These are phyloP conservation scores for Cercophora scortea DNA, from an alignment of 495 filamentous ascomycete species.

Conservation along the genomic window DNA sequence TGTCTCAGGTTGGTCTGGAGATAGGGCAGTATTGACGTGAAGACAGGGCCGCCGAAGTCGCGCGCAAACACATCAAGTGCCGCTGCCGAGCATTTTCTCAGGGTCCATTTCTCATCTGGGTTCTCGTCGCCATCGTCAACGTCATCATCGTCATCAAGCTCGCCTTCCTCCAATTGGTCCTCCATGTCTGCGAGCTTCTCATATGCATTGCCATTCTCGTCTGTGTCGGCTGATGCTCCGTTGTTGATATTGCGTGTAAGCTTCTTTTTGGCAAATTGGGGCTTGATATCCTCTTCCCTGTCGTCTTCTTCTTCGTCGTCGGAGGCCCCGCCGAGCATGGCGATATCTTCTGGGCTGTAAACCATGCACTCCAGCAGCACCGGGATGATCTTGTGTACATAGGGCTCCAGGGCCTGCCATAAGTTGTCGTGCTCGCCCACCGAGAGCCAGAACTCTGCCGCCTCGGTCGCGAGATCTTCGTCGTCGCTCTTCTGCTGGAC, in stretches of 20 bases:
- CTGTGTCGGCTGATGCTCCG: conserved; percentile 46
- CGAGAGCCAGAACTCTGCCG: conserved; percentile 95
- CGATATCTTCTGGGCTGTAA: conserved; percentile 88
- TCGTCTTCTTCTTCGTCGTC: conserved; percentile 94
- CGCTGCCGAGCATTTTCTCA: conserved; percentile 95
- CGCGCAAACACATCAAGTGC: conserved; percentile 90
- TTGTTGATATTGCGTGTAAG: conserved; percentile 41
- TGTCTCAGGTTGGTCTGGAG: conserved; percentile 84
- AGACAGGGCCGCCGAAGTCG: conserved; percentile 81
- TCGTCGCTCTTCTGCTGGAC: conserved; percentile 83
- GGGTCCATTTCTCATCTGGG: conserved; percentile 89
- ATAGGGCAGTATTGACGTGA: conserved; percentile 86
- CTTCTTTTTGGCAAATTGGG: conserved; percentile 74
- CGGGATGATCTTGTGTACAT: conserved; percentile 79
- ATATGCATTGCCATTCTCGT: conserved; percentile 39
- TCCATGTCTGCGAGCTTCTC: conserved; percentile 47
- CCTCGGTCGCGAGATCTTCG: conserved; percentile 85
- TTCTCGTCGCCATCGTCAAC: conserved; percentile 65
- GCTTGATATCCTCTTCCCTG: conserved; percentile 83
- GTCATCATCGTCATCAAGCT: conserved; percentile 55
- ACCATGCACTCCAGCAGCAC: conserved; percentile 93
- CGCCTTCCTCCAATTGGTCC: conserved; percentile 82
- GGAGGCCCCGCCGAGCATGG: conserved; percentile 68
- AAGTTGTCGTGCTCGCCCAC: conserved; percentile 80
- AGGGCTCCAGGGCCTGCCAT: conserved; percentile 63